Percentiles rank a stretch among this genome's conserved stretches.
Conservation (phyloP, 176 grass and related monocot species). For the Calamus simplicifolius region DNA sequence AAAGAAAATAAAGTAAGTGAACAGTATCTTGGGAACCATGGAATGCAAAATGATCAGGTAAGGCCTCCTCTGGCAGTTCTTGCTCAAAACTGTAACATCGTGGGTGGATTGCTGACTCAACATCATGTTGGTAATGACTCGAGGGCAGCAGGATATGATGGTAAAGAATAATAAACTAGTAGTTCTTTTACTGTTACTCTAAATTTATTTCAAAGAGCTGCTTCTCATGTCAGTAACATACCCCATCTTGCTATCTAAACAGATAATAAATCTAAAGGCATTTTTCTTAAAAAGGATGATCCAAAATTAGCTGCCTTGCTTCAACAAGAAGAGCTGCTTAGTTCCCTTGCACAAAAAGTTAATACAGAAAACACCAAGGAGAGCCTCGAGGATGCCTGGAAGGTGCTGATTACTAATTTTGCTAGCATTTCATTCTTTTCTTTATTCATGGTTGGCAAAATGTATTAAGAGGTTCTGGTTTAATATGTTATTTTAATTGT, state of each 20-base stretch:
- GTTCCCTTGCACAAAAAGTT: constrained; percentile 75
- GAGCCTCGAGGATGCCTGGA: constrained; percentile 90
- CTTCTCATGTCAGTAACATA: background rate
- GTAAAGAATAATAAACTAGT: constrained; percentile 11
- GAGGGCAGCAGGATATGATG: constrained; percentile 15
- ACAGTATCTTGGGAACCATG: constrained; percentile 31
- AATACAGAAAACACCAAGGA: constrained; percentile 57
- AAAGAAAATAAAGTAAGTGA: constrained; percentile 40
- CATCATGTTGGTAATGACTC: constrained; percentile 17
- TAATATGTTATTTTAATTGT: constrained; percentile 10
- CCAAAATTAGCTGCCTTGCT: constrained; percentile 80
- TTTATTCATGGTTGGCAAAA: background rate
- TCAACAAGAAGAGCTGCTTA: constrained; percentile 77
- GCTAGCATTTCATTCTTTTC: too few species aligned
- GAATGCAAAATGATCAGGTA: constrained; percentile 17
- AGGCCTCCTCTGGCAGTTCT: constrained; percentile 57
- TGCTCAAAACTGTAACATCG: constrained; percentile 26
- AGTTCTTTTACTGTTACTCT: constrained; percentile 4
- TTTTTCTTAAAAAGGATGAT: constrained; percentile 69
- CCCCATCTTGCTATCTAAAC: constrained; percentile 9
- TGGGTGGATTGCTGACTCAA: constrained; percentile 21
- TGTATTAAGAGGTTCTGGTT: constrained; percentile 1
- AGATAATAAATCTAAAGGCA: constrained; percentile 34
- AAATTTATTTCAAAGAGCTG: constrained; percentile 1
- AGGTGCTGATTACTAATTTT: constrained; percentile 37